These are phyloP conservation scores for Mycena crocata DNA, from an alignment of 768 basidiomycete species.

Conservation along the genomic window DNA sequence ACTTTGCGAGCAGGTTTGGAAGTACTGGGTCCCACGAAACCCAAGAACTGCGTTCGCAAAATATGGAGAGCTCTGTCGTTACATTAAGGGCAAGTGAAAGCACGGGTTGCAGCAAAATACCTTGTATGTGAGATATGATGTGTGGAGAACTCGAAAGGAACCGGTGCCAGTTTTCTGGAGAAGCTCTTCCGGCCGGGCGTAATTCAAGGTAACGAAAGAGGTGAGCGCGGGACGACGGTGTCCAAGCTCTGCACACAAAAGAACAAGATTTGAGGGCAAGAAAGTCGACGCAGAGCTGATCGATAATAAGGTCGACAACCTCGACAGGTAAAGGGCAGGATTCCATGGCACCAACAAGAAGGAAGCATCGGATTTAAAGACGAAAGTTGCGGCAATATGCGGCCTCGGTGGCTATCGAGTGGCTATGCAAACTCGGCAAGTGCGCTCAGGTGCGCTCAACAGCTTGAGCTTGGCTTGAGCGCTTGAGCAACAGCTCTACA, in stretches of 20 bases:
- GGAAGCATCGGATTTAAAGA: background rate
- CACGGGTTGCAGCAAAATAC: too few species aligned
- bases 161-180: constrained; percentile 12
- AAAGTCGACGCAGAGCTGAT: background rate
- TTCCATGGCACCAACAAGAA: constrained; percentile 8
- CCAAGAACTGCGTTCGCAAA: constrained; percentile 30
- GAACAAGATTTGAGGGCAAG: constrained; percentile 12
- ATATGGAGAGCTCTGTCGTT: constrained; percentile 4
- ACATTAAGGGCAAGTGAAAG: too few species aligned
- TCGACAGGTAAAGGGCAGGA: constrained; percentile 22
- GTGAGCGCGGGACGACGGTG: constrained; percentile 18
- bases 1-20: constrained; percentile 15
- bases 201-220: constrained; percentile 24
- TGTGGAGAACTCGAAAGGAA: constrained; percentile 8
- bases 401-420: too few species aligned
- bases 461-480: too few species aligned
- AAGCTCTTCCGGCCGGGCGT: constrained; percentile 11
- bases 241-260: constrained; percentile 14
- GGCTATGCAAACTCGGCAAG: background rate
- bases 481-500: constrained; percentile 4
- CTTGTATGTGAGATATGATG: constrained; percentile 11
- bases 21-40: constrained; percentile 25
- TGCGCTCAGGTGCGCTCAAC: constrained; percentile 22
- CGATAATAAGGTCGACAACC: constrained; percentile 20
- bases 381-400: background rate